Evolutionary conservation across 805 yeast species (phyloP), one percentile per base, ranked within the genome.

Genomic region (Teunomyces gatunensis): DNA sequence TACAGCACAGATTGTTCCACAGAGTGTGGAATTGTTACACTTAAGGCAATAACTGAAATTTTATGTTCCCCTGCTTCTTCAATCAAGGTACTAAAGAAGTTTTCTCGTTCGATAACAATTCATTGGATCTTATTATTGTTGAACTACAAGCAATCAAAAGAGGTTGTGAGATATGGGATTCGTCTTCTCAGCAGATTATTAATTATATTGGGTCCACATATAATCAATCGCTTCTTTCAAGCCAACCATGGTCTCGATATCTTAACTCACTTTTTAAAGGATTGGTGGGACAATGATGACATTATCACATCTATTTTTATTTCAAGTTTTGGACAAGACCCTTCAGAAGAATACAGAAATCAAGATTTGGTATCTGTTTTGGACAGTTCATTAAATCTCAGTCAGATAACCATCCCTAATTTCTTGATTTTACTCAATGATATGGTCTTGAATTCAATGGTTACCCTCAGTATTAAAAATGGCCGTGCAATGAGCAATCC

Each of bases 51-150:
- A 61, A 77, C 60, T 48, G 77, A 33, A 54, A 75, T 51, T n/a
- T 47, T 71, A 5, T 71, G 74, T 54, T 79, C 77, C 33, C 58
- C 76, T 23, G 60, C 62, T 9, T 61, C 71, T 0, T 60, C 73
- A 0, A 58, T 69, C 5, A 72, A 69, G 48, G 65, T 60, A 39
- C 65, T 69, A 60, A 78, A 64, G 59, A 76, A 64, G 55, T 74
- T 64, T 55, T 77, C 73, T 1, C 75, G 82, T 40, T 70, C 84
- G 0, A 71, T 87, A 2, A 78, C 88, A 1, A 73, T 84, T 5
- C 85, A 84, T 57, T 84, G 91, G 86, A 67, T 79, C 2, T 57
- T 87, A 7, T 65, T 87, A 9, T 59, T 86, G 11, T 58, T 86
- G 10, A 65, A 78, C 23, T 62, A 54, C 45, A 71, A 46, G n/a